Percentiles rank a stretch among this genome's conserved stretches.
phyloP scores from a whole-genome alignment of 495 filamentous ascomycete genomes.

The Diplogelasinospora grovesii region DNA sequence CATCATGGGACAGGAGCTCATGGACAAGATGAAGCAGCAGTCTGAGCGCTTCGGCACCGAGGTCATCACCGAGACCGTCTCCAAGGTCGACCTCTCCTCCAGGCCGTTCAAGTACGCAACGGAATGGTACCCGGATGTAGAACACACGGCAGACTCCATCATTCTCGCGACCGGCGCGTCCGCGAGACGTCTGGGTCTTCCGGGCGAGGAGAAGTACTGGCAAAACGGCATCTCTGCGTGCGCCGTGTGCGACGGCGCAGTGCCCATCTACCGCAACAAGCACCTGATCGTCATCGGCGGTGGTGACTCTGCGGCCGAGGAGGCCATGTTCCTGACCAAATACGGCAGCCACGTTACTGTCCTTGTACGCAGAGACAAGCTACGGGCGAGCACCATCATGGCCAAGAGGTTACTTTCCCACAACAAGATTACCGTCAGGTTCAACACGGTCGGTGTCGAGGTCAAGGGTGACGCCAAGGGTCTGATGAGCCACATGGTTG shows the following conservation, averaged over 20 bases:
- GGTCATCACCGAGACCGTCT: conserved; percentile 87
- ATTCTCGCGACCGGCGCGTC: conserved; percentile 96
- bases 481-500: conserved; percentile 74
- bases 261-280: conserved; percentile 96
- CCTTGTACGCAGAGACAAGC: conserved; percentile 75
- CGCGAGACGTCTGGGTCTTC: conserved; percentile 70
- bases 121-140: conserved; percentile 70
- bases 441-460: conserved; percentile 73
- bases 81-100: conserved; percentile 75
- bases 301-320: conserved; percentile 94
- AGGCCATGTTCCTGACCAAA: conserved; percentile 95
- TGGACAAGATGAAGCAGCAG: conserved; percentile 93
- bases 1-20: conserved; percentile 77
- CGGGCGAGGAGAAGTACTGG: conserved; percentile 94
- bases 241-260: conserved; percentile 94
- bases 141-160: conserved; percentile 78
- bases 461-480: conserved; percentile 79
- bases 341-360: conserved; percentile 94
- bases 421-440: conserved; percentile 83
- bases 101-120: conserved; percentile 89
- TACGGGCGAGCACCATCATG: conserved; percentile 88
- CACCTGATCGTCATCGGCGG: conserved; percentile 93
- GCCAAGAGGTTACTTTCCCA: conserved; percentile 73
- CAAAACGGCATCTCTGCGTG: conserved; percentile 94
- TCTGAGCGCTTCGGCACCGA: conserved; percentile 85